A percentile compares a stretch with the other conserved stretches of the same genome.
phyloP scores from a whole-genome alignment of 495 filamentous ascomycete species.

The Saxophila tyrrhenica region DNA sequence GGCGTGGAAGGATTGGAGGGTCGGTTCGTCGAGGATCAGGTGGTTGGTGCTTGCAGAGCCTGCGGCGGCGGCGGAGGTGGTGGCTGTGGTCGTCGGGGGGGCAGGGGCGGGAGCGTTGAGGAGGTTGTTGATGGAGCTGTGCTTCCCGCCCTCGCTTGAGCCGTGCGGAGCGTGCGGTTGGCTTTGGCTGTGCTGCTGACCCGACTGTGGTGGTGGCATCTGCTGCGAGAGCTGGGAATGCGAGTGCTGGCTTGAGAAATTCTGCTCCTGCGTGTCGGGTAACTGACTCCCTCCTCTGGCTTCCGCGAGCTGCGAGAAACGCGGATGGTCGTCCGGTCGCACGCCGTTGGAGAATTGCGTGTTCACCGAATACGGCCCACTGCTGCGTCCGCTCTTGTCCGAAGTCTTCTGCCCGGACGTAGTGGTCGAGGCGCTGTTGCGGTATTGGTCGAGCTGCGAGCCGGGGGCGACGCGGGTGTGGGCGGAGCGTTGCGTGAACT shows the following conservation, averaged over 20 bases:
- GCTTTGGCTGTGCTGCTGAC: slow-evolving; percentile 44
- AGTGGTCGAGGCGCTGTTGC: slow-evolving; percentile 76
- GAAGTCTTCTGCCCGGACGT: slow-evolving; percentile 50
- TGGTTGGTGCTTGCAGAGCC: neutral
- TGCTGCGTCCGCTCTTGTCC: slow-evolving; percentile 23
- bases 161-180: slow-evolving; percentile 39
- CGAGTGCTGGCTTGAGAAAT: slow-evolving; percentile 8
- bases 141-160: neutral
- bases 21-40: slow-evolving; percentile 45
- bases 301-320: slow-evolving; percentile 24
- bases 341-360: slow-evolving; percentile 54
- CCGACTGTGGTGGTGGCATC: slow-evolving; percentile 8
- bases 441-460: slow-evolving; percentile 61
- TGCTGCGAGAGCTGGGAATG: slow-evolving; percentile 12
- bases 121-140: neutral
- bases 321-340: slow-evolving; percentile 22
- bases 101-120: neutral
- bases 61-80: slow-evolving; percentile 10
- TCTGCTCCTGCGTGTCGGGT: slow-evolving; percentile 50
- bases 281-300: slow-evolving; percentile 35
- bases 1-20: slow-evolving; percentile 43
- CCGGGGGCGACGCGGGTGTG: slow-evolving; percentile 65
- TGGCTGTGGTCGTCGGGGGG: slow-evolving; percentile 28
- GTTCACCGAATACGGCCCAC: slow-evolving; percentile 39
- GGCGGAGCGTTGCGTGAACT: slow-evolving; percentile 57